Base-by-base conservation (phyloP, 306 rosid species). In the Fragaria iinumae region DNA sequence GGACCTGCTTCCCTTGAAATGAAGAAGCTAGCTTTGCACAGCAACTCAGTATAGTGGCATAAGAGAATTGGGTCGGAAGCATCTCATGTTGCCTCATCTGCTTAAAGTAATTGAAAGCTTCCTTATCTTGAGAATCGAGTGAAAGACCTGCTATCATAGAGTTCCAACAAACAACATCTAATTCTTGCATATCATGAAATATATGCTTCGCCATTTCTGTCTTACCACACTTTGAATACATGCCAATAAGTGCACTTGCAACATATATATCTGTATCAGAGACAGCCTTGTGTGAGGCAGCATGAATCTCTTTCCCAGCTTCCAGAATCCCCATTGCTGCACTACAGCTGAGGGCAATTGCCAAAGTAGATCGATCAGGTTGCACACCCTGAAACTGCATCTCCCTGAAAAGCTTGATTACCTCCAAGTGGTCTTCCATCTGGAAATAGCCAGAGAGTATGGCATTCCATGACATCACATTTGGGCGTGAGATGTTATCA, bases 131-230 rank as follows among this genome's bases (percentile, higher is more conserved):
- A 76, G 88, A 87, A 82, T 88, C 84, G 36, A 81, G 77, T 45
- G 95, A 91, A 78, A 86, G 86, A 32, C 91, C 93, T 64, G 85
- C 82, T 72, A 90, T 84, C 89, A 91, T 91, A 20, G 95, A 90
- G 80, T 90, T 91, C 95, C 95, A 91, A 81, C 97, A 92, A 43
- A 88, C 95, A 60, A 86, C 85, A 84, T 92, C 93, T 34, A 80
- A 69, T 72, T 76, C 85, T 59, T 87, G 84, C 67, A 87, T 79
- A 55, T 82, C 83, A 72, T 68, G 32, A 76, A 92, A 92, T 21
- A 92, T 84, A 39, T 57, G 64, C 78, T 87, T 71, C 39, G 91
- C 88, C 83, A 76, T 76, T 69, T 78, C 82, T 82, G 87, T 84
- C 88, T 85, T 79, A 77, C 96, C 89, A 78, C 96, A 85, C 84